Conservation (phyloP, 2,329 filamentous ascomycete genomes). For the Biscogniauxia sp. region DNA sequence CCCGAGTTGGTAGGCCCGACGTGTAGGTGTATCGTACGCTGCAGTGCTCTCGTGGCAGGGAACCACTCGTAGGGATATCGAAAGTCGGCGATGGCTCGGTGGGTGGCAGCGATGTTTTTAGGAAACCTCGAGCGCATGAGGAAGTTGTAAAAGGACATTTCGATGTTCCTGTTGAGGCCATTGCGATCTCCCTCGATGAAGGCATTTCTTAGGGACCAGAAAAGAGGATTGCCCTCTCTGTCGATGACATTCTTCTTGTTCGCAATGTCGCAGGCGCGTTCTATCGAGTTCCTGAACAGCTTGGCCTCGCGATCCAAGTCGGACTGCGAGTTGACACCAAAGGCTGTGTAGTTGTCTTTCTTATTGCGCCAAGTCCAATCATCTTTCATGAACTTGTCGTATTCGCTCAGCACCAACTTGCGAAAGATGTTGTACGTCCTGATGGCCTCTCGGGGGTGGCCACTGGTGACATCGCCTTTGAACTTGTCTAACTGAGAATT, state of each 20-base stretch:
- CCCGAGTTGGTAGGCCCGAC: constrained; percentile 97
- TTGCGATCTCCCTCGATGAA: constrained; percentile 53
- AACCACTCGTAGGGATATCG: constrained; percentile 93
- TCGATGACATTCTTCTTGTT: constrained; percentile 34
- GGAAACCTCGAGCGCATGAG: constrained; percentile 58
- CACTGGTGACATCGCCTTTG: neutral
- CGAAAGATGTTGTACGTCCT: constrained; percentile 26
- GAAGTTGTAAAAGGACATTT: constrained; percentile 67
- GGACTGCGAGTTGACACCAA: constrained; percentile 37
- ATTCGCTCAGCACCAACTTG: constrained; percentile 27
- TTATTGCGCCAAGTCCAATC: constrained; percentile 26
- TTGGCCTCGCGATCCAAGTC: constrained; percentile 44
- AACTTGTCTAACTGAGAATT: neutral
- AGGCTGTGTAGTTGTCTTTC: constrained; percentile 29
- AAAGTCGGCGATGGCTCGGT: constrained; percentile 71
- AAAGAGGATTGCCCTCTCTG: constrained; percentile 50
- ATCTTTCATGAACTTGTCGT: constrained; percentile 35
- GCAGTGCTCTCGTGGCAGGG: constrained; percentile 74
- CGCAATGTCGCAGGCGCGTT: constrained; percentile 46
- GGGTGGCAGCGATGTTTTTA: constrained; percentile 53
- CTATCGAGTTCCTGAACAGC: constrained; percentile 45
- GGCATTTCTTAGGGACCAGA: constrained; percentile 57
- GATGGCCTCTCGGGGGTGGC: constrained; percentile 1
- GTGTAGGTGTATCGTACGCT: constrained; percentile 84
- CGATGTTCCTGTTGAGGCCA: constrained; percentile 57